These are phyloP conservation scores for Diaporthe batatas DNA, from an alignment of 2,329 filamentous ascomycete species.

Conservation along the genomic window DNA sequence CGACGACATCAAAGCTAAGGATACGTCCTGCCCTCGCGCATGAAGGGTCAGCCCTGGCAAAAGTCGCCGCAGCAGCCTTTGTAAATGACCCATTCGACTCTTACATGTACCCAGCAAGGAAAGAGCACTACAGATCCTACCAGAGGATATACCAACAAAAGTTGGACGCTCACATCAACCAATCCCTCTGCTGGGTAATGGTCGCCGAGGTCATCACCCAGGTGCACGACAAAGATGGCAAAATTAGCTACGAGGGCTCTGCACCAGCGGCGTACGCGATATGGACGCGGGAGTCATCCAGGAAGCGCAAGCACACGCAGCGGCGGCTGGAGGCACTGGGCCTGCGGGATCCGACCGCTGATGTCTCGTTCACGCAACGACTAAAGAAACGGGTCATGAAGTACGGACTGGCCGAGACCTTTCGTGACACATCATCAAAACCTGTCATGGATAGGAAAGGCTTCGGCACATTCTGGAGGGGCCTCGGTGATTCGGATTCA, in stretches of 20 bases:
- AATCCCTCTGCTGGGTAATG: not conserved
- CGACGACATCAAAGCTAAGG: not conserved
- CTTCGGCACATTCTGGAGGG: not conserved
- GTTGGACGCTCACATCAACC: conserved; percentile 3
- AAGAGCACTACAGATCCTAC: not conserved
- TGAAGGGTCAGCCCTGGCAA: not conserved
- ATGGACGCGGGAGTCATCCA: conserved; percentile 10
- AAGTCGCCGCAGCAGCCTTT: not conserved
- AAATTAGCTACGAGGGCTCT: not conserved
- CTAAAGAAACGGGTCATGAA: conserved; percentile 4
- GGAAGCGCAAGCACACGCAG: not conserved
- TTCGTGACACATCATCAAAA: conserved; percentile 6
- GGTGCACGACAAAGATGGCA: not conserved
- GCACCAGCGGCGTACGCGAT: conserved; percentile 9
- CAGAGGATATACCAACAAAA: conserved; percentile 4
- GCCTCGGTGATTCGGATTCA: not conserved
- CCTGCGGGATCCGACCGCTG: not conserved
- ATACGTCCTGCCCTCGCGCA: not conserved
- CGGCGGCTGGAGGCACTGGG: conserved; percentile 2
- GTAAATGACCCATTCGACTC: not conserved
- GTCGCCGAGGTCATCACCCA: conserved; percentile 6
- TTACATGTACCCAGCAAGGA: conserved; percentile 7
- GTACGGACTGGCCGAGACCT: not conserved
- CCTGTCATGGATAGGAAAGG: not conserved
- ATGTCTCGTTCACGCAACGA: not conserved